Base-by-base conservation (phyloP, 257 asterid genomes). In the Nicotiana obtusifolia region DNA sequence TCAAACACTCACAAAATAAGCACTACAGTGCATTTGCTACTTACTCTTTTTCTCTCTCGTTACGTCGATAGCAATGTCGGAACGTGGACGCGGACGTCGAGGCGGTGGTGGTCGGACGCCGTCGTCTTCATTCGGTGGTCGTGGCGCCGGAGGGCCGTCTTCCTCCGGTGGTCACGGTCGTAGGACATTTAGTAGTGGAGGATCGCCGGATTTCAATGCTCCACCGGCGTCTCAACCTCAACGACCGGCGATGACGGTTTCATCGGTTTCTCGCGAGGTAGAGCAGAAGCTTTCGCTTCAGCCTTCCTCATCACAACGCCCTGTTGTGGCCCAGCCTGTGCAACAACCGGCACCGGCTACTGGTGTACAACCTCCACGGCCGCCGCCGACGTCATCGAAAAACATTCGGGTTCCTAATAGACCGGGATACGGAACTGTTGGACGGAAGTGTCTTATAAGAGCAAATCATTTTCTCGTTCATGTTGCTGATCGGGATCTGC, bases 401-500 rank as follows among this genome's bases (percentile, higher is more conserved):
- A 89, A 89, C 7, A 1, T 84, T 24, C 71, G 85, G 82, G 17
- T 52, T 65, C 97, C 97, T 19, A 10, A 7, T 17, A 84, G 98
- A 84, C 99, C 99, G 0, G 94, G 89, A 0, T 85, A 1, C 1
- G 99, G 99, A 0, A 68, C 14, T 0, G 0, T 5, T 0, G 99
- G 99, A 0, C 28, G 11, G n/a, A 90, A 71, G 35, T 59, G 86
- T 2, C 1, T 81, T 0, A 90, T 95, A 0, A 91, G 30, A 64
- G 99, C 99, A 0, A 95, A 95, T 10, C 99, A 95, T 20, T 95
- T 95, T 64, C 82, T 90, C 5, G 97, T 93, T 11, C 11, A 85
- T 1, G 89, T 89, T 2, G 87, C 92, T 1, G 89, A 90, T 2
- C 65, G 87, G n/a, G 97, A 95, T 81, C 80, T 91, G 10, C 80